phyloP scores from a whole-genome alignment of 768 basidiomycete species.

The Gloeostereum incarnatum region DNA sequence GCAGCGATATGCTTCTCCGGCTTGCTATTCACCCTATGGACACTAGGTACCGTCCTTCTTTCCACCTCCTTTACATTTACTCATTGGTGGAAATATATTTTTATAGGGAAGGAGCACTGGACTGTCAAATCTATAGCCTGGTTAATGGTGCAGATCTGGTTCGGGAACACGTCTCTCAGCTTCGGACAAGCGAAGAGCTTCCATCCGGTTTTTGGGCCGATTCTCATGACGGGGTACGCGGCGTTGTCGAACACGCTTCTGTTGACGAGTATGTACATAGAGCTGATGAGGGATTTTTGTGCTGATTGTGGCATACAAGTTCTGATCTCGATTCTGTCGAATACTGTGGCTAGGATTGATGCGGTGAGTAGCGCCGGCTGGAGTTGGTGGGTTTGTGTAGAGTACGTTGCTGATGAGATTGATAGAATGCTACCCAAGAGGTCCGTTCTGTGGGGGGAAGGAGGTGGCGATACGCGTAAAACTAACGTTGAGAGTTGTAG shows the following conservation, averaged over 20 bases:
- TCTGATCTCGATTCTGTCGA: constrained; percentile 85
- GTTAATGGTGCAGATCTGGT: constrained; percentile 86
- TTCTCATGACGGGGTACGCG: constrained; percentile 74
- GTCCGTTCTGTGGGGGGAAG: constrained; percentile 35
- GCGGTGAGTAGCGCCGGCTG: constrained; percentile 24
- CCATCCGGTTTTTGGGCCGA: constrained; percentile 65
- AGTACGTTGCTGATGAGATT: background rate
- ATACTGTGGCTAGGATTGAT: constrained; percentile 80
- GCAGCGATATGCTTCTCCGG: constrained; percentile 80
- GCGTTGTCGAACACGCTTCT: constrained; percentile 73
- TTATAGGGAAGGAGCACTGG: constrained; percentile 18
- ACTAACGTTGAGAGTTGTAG: constrained; percentile 46
- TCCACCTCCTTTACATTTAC: background rate
- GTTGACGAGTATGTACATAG: constrained; percentile 54
- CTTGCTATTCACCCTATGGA: constrained; percentile 46
- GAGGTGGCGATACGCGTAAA: too few species aligned
- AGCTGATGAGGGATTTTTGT: background rate
- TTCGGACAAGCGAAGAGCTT: constrained; percentile 50
- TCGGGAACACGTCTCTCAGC: constrained; percentile 63
- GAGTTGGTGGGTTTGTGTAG: background rate
- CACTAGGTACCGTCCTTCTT: constrained; percentile 26
- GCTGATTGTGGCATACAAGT: constrained; percentile 26
- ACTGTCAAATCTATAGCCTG: constrained; percentile 54
- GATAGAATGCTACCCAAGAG: constrained; percentile 38
- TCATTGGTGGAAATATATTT: background rate